Conservation (phyloP, 2,329 filamentous ascomycete species). For the Pseudogymnoascus sp. region DNA sequence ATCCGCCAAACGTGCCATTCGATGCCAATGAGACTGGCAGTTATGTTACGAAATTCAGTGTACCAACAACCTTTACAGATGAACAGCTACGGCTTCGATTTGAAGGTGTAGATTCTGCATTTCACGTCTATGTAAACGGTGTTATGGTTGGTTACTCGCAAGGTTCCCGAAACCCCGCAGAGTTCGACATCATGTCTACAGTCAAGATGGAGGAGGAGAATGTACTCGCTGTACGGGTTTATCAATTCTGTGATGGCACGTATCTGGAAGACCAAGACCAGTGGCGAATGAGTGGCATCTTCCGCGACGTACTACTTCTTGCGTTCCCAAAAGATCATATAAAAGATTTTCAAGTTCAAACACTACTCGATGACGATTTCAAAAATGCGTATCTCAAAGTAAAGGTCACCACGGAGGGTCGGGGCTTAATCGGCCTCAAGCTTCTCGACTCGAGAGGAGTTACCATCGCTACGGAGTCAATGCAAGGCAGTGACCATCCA, state of each 20-base stretch:
- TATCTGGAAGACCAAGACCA: constrained; percentile 44
- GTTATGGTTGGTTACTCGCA: constrained; percentile 47
- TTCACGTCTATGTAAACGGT: constrained; percentile 48
- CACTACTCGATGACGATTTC: constrained; percentile 36
- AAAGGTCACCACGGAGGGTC: constrained; percentile 21
- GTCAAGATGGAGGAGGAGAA: constrained; percentile 33
- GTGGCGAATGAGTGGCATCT: constrained; percentile 43
- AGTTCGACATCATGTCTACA: constrained; percentile 43
- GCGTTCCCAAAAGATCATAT: constrained; percentile 35
- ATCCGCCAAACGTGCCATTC: constrained; percentile 45
- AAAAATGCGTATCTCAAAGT: constrained; percentile 36
- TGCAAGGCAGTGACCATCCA: constrained; percentile 5
- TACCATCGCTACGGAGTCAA: constrained; percentile 20
- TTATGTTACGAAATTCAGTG: constrained; percentile 41
- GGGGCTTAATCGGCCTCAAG: constrained; percentile 30
- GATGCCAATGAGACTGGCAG: constrained; percentile 46
- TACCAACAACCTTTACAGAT: constrained; percentile 35
- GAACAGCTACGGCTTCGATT: constrained; percentile 45
- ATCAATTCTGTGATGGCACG: constrained; percentile 45
- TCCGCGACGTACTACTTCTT: constrained; percentile 44
- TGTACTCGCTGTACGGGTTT: constrained; percentile 41
- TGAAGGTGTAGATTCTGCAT: constrained; percentile 50
- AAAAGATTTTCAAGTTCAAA: constrained; percentile 37
- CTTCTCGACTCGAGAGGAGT: constrained; percentile 36
- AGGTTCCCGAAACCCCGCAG: constrained; percentile 45